phyloP scores from a whole-genome alignment of 208 protist species.

The Leishmania tropica region DNA sequence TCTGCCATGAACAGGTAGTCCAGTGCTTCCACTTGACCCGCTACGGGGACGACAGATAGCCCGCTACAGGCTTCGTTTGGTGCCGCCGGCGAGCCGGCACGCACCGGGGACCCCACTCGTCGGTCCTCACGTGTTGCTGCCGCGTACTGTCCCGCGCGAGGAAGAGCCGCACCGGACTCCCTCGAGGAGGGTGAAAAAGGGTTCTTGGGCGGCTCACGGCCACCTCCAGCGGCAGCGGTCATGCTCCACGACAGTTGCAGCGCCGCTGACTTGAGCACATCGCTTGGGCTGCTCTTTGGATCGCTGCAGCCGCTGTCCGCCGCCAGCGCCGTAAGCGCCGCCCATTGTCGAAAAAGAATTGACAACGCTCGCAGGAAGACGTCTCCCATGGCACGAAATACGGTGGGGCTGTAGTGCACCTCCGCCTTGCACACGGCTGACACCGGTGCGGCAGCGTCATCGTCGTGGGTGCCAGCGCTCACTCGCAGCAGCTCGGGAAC shows the following conservation, averaged over 20 bases:
- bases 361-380: slow-evolving; percentile 29
- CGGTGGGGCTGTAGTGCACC: slow-evolving; percentile 28
- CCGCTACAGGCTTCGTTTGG: background rate
- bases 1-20: slow-evolving; percentile 30
- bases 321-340: background rate
- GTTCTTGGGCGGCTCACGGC: slow-evolving; percentile 17
- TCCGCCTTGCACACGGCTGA: slow-evolving; percentile 6
- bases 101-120: slow-evolving; percentile 18
- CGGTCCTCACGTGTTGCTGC: slow-evolving; percentile 58
- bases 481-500: slow-evolving; percentile 20
- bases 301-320: slow-evolving; percentile 8
- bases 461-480: background rate
- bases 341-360: slow-evolving; percentile 21
- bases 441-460: background rate
- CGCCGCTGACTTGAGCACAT: slow-evolving; percentile 7
- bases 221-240: slow-evolving; percentile 27
- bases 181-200: background rate
- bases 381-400: slow-evolving; percentile 33
- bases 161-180: background rate
- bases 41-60: slow-evolving; percentile 9
- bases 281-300: background rate
- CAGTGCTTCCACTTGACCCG: slow-evolving; percentile 30
- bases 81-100: background rate
- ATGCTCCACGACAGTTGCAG: slow-evolving; percentile 26
- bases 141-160: slow-evolving; percentile 62